These are phyloP conservation scores for Phylloporus sp. DNA, from an alignment of 768 basidiomycete species.

Conservation along the genomic window DNA sequence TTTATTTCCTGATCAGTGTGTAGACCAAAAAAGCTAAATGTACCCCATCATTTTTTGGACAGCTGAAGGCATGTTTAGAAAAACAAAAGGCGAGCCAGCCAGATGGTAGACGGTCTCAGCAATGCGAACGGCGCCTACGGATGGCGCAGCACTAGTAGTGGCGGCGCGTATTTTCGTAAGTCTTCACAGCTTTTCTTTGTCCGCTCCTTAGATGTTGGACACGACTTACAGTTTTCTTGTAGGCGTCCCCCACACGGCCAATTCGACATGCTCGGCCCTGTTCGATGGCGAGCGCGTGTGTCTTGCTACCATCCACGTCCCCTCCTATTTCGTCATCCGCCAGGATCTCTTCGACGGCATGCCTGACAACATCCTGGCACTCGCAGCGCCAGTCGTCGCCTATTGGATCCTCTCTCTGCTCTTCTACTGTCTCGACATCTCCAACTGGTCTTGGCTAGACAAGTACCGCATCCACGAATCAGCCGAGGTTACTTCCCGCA, in stretches of 20 bases:
- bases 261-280: conserved; percentile 34
- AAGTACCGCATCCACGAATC: conserved; percentile 87
- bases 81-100: no score
- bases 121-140: no score
- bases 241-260: conserved; percentile 25
- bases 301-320: conserved; percentile 34
- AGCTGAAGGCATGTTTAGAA: no score
- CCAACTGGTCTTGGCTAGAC: conserved; percentile 72
- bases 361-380: conserved; percentile 67
- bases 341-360: conserved; percentile 49
- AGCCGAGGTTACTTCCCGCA: conserved; percentile 67
- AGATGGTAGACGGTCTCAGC: no score
- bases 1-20: no score
- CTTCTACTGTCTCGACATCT: conserved; percentile 82
- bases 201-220: conserved; percentile 12
- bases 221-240: conserved; percentile 5
- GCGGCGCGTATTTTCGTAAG: no score
- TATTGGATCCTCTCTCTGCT: conserved; percentile 83
- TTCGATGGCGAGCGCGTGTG: conserved; percentile 37
- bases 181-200: no score
- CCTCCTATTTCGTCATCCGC: conserved; percentile 53
- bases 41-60: no score
- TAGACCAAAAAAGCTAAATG: no score
- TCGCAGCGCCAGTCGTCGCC: conserved; percentile 69
- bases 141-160: no score